Percentiles rank a stretch among this genome's conserved stretches.
These are phyloP conservation scores for Phaeodactylum tricornutum DNA, from an alignment of 108 stramenopile genomes.

Conservation along the genomic window DNA sequence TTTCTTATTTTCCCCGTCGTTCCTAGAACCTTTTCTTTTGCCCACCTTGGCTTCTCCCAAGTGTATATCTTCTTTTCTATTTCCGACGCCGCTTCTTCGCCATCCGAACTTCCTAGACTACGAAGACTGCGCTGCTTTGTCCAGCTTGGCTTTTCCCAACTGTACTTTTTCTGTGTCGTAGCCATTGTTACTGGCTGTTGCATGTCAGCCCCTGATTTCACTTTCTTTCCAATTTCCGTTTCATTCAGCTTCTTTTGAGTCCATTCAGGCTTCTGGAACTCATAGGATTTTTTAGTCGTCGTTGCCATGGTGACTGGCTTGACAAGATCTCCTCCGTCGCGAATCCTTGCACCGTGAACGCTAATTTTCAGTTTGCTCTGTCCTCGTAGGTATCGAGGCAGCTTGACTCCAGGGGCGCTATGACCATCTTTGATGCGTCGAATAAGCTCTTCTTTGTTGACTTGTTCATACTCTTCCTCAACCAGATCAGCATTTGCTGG, in stretches of 20 bases:
- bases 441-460: conserved; percentile 7
- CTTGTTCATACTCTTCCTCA: background rate
- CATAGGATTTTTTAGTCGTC: background rate
- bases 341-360: background rate
- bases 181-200: no score
- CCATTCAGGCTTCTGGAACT: conserved; percentile 10
- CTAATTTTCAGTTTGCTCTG: conserved; percentile 5
- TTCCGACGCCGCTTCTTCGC: background rate
- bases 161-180: no score
- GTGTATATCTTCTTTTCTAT: conserved; percentile 3
- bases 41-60: conserved; percentile 1
- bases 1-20: background rate
- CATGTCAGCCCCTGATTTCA: conserved; percentile 1
- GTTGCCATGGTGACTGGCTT: conserved; percentile 12
- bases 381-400: background rate
- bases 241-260: conserved; percentile 1
- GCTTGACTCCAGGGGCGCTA: background rate
- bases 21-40: conserved; percentile 2
- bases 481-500: background rate
- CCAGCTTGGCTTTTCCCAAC: conserved; percentile 12
- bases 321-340: conserved; percentile 3
- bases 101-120: background rate
- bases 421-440: conserved; percentile 1
- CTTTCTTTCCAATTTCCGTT: background rate
- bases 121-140: conserved; percentile 3